These are phyloP conservation scores for Xylariales sp. DNA, from an alignment of 2,329 filamentous ascomycete species.

Conservation along the genomic window DNA sequence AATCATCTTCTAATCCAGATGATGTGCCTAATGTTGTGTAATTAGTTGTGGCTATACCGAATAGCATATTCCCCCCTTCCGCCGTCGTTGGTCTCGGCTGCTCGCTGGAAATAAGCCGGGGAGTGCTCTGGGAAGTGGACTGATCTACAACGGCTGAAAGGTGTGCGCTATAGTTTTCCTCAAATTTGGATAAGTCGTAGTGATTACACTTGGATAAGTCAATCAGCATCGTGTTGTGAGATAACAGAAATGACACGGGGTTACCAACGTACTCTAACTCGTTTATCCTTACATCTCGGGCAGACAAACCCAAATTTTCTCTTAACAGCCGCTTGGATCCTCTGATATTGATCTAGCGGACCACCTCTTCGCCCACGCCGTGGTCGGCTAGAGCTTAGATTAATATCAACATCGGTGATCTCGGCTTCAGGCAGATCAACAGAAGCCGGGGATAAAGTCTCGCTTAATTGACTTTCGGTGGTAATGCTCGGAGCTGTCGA, in stretches of 20 bases:
- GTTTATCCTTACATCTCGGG: conserved; percentile 17
- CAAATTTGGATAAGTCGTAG: conserved; percentile 22
- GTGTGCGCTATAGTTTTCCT: conserved; percentile 19
- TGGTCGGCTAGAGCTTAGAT: conserved; percentile 9
- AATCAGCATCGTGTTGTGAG: too few relatives aligned
- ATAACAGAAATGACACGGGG: background rate
- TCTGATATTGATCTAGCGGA: conserved; percentile 17
- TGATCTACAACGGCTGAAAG: too few relatives aligned
- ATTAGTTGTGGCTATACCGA: background rate
- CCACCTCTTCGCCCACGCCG: conserved; percentile 22
- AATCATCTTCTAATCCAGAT: background rate
- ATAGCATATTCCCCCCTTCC: background rate
- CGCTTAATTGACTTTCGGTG: conserved; percentile 14
- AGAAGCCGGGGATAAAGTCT: conserved; percentile 17
- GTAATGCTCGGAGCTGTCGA: conserved; percentile 10
- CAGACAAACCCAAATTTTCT: conserved; percentile 23
- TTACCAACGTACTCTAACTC: conserved; percentile 16
- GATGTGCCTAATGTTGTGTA: too few relatives aligned
- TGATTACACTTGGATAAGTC: conserved; percentile 22
- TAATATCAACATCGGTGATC: too few relatives aligned
- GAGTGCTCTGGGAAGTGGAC: too few relatives aligned
- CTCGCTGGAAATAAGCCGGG: too few relatives aligned
- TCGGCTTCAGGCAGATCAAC: too few relatives aligned
- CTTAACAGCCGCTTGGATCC: conserved; percentile 22
- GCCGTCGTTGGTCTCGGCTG: too few relatives aligned